These are phyloP conservation scores for Debaryomyces castellii DNA, from an alignment of 805 yeast genomes.

Conservation along the genomic window DNA sequence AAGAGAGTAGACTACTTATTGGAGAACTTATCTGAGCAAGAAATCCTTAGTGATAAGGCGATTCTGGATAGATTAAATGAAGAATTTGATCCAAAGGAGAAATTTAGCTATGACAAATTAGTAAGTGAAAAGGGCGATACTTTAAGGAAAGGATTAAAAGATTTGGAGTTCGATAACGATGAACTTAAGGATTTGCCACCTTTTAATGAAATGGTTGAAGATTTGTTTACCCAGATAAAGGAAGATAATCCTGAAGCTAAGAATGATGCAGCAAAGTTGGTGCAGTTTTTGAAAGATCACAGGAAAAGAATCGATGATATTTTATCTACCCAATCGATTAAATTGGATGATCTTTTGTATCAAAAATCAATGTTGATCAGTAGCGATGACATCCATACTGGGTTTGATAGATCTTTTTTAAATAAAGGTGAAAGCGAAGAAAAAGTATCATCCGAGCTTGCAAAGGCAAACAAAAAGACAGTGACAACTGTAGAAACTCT, in stretches of 20 bases:
- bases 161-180: constrained; percentile 33
- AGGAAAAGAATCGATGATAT: constrained; percentile 68
- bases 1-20: constrained; percentile 68
- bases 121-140: constrained; percentile 37
- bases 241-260: constrained; percentile 56
- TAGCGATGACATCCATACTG: constrained; percentile 88
- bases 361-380: constrained; percentile 78
- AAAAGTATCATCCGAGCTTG: constrained; percentile 11
- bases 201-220: constrained; percentile 91
- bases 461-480: constrained; percentile 18
- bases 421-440: constrained; percentile 50
- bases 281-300: constrained; percentile 54
- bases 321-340: constrained; percentile 59
- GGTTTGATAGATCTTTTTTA: constrained; percentile 82
- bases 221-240: constrained; percentile 74
- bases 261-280: constrained; percentile 30
- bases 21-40: constrained; percentile 36
- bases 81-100: constrained; percentile 59
- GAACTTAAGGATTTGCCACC: constrained; percentile 52
- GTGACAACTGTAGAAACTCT: constrained; percentile 24
- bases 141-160: constrained; percentile 45
- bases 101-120: constrained; percentile 46
- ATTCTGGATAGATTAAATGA: constrained; percentile 43
- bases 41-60: constrained; percentile 28
- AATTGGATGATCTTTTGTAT: constrained; percentile 61